Base-by-base conservation (phyloP, 2,329 filamentous ascomycete species). In the Aureobasidium mangrovei region DNA sequence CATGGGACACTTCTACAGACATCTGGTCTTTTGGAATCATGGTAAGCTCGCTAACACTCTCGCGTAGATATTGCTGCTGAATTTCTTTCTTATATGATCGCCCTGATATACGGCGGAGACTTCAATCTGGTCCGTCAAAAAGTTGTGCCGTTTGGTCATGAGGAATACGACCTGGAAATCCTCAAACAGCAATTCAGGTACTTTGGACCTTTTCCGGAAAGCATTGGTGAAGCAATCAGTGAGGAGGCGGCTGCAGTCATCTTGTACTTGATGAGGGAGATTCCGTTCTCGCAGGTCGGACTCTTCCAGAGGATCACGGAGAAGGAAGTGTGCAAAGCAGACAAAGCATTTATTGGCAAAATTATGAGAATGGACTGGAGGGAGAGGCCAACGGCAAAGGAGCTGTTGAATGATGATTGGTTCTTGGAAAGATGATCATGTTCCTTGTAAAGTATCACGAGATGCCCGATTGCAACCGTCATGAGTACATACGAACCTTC, bases 401-500 rank as follows among this genome's bases (percentile, higher is more conserved):
- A 70, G 44, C 58, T 73, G 31, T 58, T 72, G 35, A 58, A 65
- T 46, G 70, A 72, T 56, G 60, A 64, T 28, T 73, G 69, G 69
- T 70, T 71, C 62, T 18, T 18, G 18, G 18, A 18, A 18, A 18
- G 18, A 18, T 18, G 18, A 18, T 18, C 18, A 18, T 18, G 18
- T 18, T 18, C 18, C 18, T 18, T 18, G 18, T 18, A 18, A 18
- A 18, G 18, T 18, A 18, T 18, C 18, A 18, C 18, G 18, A 18
- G 18, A 82, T 12, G 71, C 70, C 62, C 79, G 79, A 44, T 65
- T 69, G 59, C 79, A 82, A 31, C 69, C 72, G 6, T 70, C 66
- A 60, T 72, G 70, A 38, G 66, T 65, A 59, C 78, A 80, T 12
- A 61, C 56, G 59, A 70, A 72, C 58, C 65, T 69, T 55, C 59